These are phyloP conservation scores for Chaetomium cochliodes DNA, from an alignment of 495 filamentous ascomycete genomes.

Conservation along the genomic window DNA sequence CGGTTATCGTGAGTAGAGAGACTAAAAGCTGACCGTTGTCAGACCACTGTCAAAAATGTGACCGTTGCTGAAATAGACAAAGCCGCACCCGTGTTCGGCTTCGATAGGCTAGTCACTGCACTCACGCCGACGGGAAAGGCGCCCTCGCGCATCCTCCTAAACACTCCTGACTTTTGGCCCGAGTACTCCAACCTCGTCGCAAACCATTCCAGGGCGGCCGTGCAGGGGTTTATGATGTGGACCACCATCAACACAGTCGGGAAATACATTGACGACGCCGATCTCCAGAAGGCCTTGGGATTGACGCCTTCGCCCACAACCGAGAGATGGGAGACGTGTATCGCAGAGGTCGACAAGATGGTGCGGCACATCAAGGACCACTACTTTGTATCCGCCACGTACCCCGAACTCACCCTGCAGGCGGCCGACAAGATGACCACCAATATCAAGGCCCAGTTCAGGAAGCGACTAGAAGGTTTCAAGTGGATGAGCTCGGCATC, in stretches of 20 bases:
- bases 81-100: conserved; percentile 55
- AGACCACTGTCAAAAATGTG: conserved; percentile 34
- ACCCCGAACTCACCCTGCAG: conserved; percentile 60
- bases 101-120: conserved; percentile 51
- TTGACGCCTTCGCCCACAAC: background rate
- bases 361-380: conserved; percentile 58
- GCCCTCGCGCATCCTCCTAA: conserved; percentile 52
- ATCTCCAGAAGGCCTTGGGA: background rate
- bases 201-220: conserved; percentile 15
- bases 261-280: background rate
- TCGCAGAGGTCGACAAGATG: conserved; percentile 53
- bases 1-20: background rate
- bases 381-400: conserved; percentile 67
- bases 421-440: conserved; percentile 67
- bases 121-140: conserved; percentile 54
- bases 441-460: conserved; percentile 66
- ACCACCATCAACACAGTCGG: background rate
- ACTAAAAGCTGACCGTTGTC: background rate
- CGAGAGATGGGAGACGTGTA: conserved; percentile 61
- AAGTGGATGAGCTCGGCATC: conserved; percentile 70
- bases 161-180: conserved; percentile 30
- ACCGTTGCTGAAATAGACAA: conserved; percentile 50
- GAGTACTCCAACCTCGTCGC: background rate
- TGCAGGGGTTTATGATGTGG: conserved; percentile 12
- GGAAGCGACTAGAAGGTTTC: conserved; percentile 53